Conservation (phyloP, 495 filamentous ascomycete genomes). For the Cairneyella variabilis region DNA sequence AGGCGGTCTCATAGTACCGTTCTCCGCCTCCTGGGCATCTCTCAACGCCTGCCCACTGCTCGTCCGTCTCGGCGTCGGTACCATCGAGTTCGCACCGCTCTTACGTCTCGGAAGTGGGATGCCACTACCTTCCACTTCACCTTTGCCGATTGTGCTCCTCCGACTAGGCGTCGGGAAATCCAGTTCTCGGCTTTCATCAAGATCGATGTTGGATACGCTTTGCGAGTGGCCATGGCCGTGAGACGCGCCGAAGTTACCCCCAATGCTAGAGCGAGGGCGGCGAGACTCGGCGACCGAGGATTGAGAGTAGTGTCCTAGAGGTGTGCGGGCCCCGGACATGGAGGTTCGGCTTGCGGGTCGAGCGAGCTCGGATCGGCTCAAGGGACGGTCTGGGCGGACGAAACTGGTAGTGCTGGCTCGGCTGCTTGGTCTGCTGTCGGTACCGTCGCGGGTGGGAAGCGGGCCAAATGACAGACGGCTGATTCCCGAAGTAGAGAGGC, state of each 20-base stretch:
- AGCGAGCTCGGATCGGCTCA: constrained; percentile 42
- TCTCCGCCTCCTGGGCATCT: constrained; percentile 14
- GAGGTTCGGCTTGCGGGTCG: constrained; percentile 68
- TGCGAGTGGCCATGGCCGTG: constrained; percentile 50
- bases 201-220: constrained; percentile 37
- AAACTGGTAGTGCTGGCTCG: constrained; percentile 43
- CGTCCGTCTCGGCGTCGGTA: constrained; percentile 38
- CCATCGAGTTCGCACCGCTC: constrained; percentile 45
- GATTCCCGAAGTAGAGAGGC: constrained; percentile 50
- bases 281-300: constrained; percentile 32
- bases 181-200: constrained; percentile 39
- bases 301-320: constrained; percentile 43
- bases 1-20: constrained; percentile 45
- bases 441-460: constrained; percentile 35
- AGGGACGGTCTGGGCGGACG: constrained; percentile 44
- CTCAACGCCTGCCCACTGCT: constrained; percentile 15
- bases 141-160: constrained; percentile 47
- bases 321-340: constrained; percentile 61
- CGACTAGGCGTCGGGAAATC: constrained; percentile 43
- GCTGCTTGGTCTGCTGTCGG: constrained; percentile 55
- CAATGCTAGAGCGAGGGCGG: constrained; percentile 54
- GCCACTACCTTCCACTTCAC: constrained; percentile 43
- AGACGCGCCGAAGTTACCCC: constrained; percentile 32
- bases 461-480: constrained; percentile 51
- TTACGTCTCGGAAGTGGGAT: constrained; percentile 51